Evolutionary conservation across 129 eudicot genomes (phyloP), one percentile per base, ranked within the genome.

Genomic region (Mikania micrantha): DNA sequence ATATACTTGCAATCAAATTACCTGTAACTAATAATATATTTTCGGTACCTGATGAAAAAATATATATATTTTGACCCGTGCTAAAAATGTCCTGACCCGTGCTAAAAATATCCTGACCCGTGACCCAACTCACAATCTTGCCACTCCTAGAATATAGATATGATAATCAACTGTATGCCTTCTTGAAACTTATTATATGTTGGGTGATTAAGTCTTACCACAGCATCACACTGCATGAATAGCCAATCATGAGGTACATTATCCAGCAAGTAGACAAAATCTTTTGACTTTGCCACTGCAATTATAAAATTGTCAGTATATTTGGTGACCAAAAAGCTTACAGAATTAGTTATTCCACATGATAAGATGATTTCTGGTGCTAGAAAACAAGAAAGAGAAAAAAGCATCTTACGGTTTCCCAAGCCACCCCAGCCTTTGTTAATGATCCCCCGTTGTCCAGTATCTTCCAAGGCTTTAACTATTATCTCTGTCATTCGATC

Each of bases 381-480:
- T 64, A 24, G 13, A 36, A 61, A 65, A 64, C 9, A 42, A 35
- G 9, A 28, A 22, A 12, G 9, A 68, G 8, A 11, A 44, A 32
- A 32, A 32, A n/a, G n/a, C 73, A 47, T 62, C 92, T 83, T 79
- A 94, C 97, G 69, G 74, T 82, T 81, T 64, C 97, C 99, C 56
- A 94, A 83, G 72, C 99, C 99, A 66, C 97, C 99, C 99, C 99
- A 94, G 79, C 99, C 99, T 84, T 86, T 89, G 74, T 94, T 89
- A 44, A 94, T 94, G 76, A 94, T 89, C 22, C 99, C 99, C 39
- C 99, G 78, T 49, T 87, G 97, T 39, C 74, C 72, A 9, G 99
- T 94, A 8, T 72, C 77, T 81, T 85, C 85, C 57, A 94, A 74
- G 70, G 99, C 99, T 83, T 71, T 57, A 50, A 89, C 85, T 67